Conservation (phyloP, 129 eudicot species). For the Flaveria ramosissima region DNA sequence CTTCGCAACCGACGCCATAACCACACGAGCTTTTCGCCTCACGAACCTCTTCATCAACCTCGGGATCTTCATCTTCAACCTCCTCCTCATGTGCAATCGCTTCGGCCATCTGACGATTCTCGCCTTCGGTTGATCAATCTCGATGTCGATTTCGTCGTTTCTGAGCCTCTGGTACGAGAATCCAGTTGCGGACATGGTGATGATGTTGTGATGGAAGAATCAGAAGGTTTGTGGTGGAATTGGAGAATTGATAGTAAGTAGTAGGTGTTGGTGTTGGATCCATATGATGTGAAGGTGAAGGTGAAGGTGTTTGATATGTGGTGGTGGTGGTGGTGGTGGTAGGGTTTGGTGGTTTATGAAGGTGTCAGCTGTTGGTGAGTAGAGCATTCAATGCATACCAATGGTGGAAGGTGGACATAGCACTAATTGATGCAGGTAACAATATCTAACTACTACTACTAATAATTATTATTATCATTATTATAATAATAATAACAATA, state of each 20-base stretch:
- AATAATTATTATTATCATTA: no score
- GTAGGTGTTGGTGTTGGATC: neutral
- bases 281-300: neutral
- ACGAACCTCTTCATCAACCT: conserved; percentile 56
- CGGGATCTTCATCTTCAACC: conserved; percentile 61
- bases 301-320: neutral
- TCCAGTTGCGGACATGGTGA: conserved; percentile 27
- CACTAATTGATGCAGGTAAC: neutral
- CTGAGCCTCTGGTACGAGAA: conserved; percentile 60
- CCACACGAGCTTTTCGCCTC: conserved; percentile 50
- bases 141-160: conserved; percentile 2
- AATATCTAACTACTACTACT: neutral
- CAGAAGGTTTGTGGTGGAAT: neutral
- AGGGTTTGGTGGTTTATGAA: conserved; percentile 39
- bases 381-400: conserved; percentile 49
- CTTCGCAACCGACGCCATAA: conserved; percentile 43
- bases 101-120: conserved; percentile 37
- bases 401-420: neutral
- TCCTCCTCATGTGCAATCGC: conserved; percentile 49
- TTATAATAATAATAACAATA: no score
- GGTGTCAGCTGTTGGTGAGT: conserved; percentile 45
- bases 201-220: neutral
- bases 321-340: conserved; percentile 6
- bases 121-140: conserved; percentile 15
- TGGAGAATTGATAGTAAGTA: neutral